These are phyloP conservation scores for Rhizopus sp. DNA, from an alignment of 371 early-diverging fungal genomes.

Conservation along the genomic window DNA sequence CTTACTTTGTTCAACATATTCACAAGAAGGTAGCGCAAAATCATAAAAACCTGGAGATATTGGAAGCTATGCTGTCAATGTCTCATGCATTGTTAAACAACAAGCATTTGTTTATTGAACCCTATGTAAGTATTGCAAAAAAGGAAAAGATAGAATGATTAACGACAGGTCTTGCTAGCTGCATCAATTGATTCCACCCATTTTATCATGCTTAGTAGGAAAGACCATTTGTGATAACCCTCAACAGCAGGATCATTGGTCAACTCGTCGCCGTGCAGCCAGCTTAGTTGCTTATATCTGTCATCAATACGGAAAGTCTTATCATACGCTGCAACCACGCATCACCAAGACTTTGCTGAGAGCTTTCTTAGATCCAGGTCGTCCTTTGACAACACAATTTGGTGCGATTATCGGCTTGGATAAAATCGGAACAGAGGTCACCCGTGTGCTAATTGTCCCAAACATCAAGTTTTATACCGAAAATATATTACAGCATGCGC, in stretches of 20 bases:
- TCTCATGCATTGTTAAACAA: slow-evolving; percentile 88
- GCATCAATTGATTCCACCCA: slow-evolving; percentile 97
- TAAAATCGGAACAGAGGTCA: slow-evolving; percentile 78
- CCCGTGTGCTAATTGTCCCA: slow-evolving; percentile 74
- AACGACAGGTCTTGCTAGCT: slow-evolving; percentile 51
- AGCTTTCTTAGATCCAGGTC: slow-evolving; percentile 86
- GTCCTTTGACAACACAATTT: slow-evolving; percentile 82
- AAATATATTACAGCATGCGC: slow-evolving; percentile 29
- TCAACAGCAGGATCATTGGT: slow-evolving; percentile 78
- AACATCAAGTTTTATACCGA: slow-evolving; percentile 70
- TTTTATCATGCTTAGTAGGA: slow-evolving; percentile 95
- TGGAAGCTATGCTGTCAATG: slow-evolving; percentile 82
- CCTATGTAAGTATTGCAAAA: slow-evolving; percentile 73
- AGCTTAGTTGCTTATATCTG: slow-evolving; percentile 73
- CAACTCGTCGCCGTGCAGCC: slow-evolving; percentile 80
- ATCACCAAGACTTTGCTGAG: slow-evolving; percentile 86
- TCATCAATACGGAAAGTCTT: slow-evolving; percentile 70
- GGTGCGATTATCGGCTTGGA: slow-evolving; percentile 89
- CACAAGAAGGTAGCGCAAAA: slow-evolving; percentile 87
- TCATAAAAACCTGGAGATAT: slow-evolving; percentile 66
- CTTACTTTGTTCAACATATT: slow-evolving; percentile 98
- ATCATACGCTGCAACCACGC: slow-evolving; percentile 87
- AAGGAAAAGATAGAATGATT: neutral
- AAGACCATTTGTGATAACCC: slow-evolving; percentile 74
- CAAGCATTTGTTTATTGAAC: slow-evolving; percentile 94